A percentile compares a stretch with the other conserved stretches of the same genome.
phyloP scores from a whole-genome alignment of 1,139 yeast genomes.

The Candida labiduridarum region DNA sequence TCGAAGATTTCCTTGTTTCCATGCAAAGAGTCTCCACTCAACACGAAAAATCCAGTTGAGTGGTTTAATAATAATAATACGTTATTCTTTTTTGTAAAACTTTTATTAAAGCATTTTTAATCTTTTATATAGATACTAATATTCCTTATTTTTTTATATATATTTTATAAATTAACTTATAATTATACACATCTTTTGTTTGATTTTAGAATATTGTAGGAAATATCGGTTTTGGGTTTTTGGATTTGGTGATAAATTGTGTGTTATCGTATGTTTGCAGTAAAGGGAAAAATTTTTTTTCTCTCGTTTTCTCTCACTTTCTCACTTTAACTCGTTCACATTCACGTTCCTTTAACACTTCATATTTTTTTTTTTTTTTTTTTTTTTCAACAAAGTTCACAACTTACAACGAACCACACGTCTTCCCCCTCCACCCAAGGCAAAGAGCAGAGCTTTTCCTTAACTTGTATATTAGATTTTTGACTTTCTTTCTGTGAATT shows the following conservation, averaged over 20 bases:
- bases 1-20: conserved; percentile 94
- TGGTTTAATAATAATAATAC: not conserved
- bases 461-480: too few relatives aligned
- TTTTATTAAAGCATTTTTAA: not conserved
- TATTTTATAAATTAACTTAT: not conserved
- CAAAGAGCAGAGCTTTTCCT: too few relatives aligned
- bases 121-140: not conserved
- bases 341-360: too few relatives aligned
- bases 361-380: not conserved
- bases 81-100: not conserved
- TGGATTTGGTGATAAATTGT: not conserved
- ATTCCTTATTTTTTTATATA: not conserved
- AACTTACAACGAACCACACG: not conserved
- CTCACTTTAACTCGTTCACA: too few relatives aligned
- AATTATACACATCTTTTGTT: not conserved
- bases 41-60: conserved; percentile 74
- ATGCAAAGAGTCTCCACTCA: conserved; percentile 99
- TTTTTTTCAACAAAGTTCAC: not conserved
- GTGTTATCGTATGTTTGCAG: not conserved
- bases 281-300: not conserved
- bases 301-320: not conserved
- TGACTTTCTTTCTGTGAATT: not conserved
- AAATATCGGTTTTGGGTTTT: too few relatives aligned
- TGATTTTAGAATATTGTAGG: not conserved
- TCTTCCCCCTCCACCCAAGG: not conserved